Base-by-base conservation (phyloP, 768 basidiomycete genomes). In the Lactarius evosmus region DNA sequence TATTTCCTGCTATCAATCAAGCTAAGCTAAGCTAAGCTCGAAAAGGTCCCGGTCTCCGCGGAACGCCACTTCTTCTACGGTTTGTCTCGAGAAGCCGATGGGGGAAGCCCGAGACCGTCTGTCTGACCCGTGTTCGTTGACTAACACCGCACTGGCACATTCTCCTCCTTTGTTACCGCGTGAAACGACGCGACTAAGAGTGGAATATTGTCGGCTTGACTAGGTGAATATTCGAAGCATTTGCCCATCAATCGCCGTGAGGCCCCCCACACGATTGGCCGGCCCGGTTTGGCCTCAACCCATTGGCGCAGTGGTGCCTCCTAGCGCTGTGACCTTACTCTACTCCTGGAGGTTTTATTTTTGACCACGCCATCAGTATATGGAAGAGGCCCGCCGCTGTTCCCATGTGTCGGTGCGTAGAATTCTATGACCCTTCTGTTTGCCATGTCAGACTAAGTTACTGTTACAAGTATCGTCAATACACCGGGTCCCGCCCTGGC, bases 41-140 rank as follows among this genome's bases (percentile, higher is more conserved):
- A 61, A 56, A 41, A 19, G 49, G 29, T 29, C 19, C 63, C 63
- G 63, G 49, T 56, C 27, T 57, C 38, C 49, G 59, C 64, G 64
- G 64, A 65, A 61, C 55, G 59, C 64, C 60, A 61, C 64, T 40
- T 61, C 27, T 65, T 65, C 60, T 49, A 61, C 54, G 29, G 64
- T 56, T 53, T 55, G 34, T 57, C 54, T 61, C 59, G 27, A 61
- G 64, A 65, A 65, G 54, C 58, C n/a, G 41, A 25, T 16, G 33
- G 14, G 41, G 32, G 32, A 49, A 49, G 46, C 46, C 22, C 46
- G 46, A 60, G 49, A 38, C 58, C 17, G 34, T 33, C 40, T 38
- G 40, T 27, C 32, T 34, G 56, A 61, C 50, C 29, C n/a, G 50
- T 46, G n/a, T 56, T 53, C 25, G 38, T 52, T 65, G 60, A n/a